Percentiles rank a stretch among this genome's conserved stretches.
Conservation (phyloP, 768 basidiomycete genomes). For the Coprinopsis marcescibilis region DNA sequence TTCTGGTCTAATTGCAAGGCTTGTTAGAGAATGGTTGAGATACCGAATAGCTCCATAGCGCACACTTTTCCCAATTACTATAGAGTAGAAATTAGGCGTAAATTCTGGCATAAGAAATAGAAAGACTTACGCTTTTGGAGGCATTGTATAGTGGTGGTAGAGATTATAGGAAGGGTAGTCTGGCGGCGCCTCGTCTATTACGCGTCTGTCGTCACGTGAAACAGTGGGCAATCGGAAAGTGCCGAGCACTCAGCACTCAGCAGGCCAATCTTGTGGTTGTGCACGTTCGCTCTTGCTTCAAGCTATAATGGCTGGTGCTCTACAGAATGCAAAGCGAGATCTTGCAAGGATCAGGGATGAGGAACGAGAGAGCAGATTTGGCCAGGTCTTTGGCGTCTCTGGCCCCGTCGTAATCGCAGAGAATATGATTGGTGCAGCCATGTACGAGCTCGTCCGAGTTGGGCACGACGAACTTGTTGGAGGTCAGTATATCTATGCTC, state of each 20-base stretch:
- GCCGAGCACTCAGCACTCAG: too few relatives aligned
- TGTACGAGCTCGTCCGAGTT: slow-evolving; percentile 98
- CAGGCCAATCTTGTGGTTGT: neutral
- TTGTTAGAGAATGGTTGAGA: neutral
- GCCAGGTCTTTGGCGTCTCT: slow-evolving; percentile 91
- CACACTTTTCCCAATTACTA: slow-evolving; percentile 99
- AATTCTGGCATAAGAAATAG: slow-evolving; percentile 4
- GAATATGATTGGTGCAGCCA: slow-evolving; percentile 93
- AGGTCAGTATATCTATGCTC: slow-evolving; percentile 49
- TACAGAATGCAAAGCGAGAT: slow-evolving; percentile 84
- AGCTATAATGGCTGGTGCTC: slow-evolving; percentile 79
- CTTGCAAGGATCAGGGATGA: slow-evolving; percentile 88
- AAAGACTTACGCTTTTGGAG: slow-evolving; percentile 85
- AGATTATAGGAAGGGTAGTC: slow-evolving; percentile 16
- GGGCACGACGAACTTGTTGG: slow-evolving; percentile 98
- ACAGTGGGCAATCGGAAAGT: neutral
- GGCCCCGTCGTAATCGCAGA: slow-evolving; percentile 97
- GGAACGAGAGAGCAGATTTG: slow-evolving; percentile 81
- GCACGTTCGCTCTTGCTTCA: neutral
- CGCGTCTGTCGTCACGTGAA: slow-evolving; percentile 28
- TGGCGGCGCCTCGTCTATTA: slow-evolving; percentile 17
- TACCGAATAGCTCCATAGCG: slow-evolving; percentile 18
- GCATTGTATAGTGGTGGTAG: slow-evolving; percentile 50
- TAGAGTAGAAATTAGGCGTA: slow-evolving; percentile 6
- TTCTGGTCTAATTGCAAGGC: slow-evolving; percentile 59